Base-by-base conservation (phyloP, 257 asterid species). In the Nicotiana tabacum region DNA sequence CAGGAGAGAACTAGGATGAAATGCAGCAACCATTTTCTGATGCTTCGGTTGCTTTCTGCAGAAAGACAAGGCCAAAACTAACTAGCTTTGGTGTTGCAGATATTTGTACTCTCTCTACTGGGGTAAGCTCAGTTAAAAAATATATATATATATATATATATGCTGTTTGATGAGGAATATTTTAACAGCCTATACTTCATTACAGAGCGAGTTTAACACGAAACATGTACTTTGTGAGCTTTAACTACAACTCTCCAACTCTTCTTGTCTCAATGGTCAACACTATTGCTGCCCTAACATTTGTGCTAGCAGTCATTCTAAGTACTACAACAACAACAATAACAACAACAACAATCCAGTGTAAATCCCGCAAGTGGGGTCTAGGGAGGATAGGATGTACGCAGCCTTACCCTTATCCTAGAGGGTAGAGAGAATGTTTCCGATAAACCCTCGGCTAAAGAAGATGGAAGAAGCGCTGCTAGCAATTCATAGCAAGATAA, bases 211-310 rank as follows among this genome's bases (percentile, higher is more conserved):
- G 96, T 80, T 87, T 94, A 83, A 91, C 97, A 3, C 85, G 91
- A 17, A 94, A 94, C 90, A 88, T 92, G 96, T 94, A 88, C 58
- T 92, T 92, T 85, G 86, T 89, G 82, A 89, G 97, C 82, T 77
- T 94, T 89, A 86, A 80, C 82, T 87, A 77, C 83, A 89, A 95
- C 30, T 91, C 97, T 65, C 93, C 97, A 61, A 90, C 97, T 5
- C 86, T 92, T 18, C 83, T 94, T 35, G 90, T 96, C 77, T 91
- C 96, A 58, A 83, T 91, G 93, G 89, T 90, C 70, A 91, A 94
- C 66, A 88, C 97, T 1, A 86, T 91, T 77, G 93, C 95, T 85
- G 87, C 94, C 85, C 65, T 92, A 83, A 94, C 97, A 53, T 92
- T 92, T 84, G 83, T 94, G 46, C 77, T 91, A 3, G 98, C 98